A percentile compares a stretch with the other conserved stretches of the same genome.
These are phyloP conservation scores for Apocynum venetum DNA, from an alignment of 257 asterid species.

Conservation along the genomic window DNA sequence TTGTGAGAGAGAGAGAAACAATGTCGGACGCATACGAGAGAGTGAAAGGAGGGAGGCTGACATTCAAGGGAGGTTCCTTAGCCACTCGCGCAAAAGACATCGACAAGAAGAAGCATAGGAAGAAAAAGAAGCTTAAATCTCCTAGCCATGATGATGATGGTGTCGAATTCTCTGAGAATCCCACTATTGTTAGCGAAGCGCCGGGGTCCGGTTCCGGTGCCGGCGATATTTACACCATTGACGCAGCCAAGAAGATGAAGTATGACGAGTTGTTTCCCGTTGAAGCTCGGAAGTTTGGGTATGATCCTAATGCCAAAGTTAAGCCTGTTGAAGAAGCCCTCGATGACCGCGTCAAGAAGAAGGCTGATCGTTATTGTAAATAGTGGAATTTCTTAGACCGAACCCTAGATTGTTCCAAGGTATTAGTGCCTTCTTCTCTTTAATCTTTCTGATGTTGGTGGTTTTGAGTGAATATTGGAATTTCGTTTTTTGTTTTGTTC, in stretches of 20 bases:
- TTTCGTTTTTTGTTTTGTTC: neutral
- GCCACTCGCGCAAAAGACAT: conserved; percentile 73
- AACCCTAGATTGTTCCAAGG: conserved; percentile 6
- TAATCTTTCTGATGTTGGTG: neutral
- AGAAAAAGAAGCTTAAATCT: conserved; percentile 46
- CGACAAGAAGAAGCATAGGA: conserved; percentile 70
- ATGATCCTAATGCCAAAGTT: conserved; percentile 64
- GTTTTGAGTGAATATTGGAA: neutral
- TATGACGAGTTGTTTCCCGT: conserved; percentile 92
- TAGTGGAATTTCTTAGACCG: conserved; percentile 18
- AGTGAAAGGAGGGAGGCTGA: conserved; percentile 74
- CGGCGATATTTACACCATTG: conserved; percentile 70
- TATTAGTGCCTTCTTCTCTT: neutral
- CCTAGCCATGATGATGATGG: neutral
- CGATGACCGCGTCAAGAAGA: conserved; percentile 90
- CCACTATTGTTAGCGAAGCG: conserved; percentile 33
- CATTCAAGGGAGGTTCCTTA: conserved; percentile 89
- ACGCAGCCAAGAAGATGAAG: conserved; percentile 94
- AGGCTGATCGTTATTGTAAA: conserved; percentile 97
- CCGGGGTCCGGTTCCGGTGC: conserved; percentile 34
- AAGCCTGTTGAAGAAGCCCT: conserved; percentile 88
- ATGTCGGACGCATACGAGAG: conserved; percentile 88
- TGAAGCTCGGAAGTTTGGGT: conserved; percentile 71
- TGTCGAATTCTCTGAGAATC: conserved; percentile 18
- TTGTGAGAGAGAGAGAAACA: conserved; percentile 1